Base-by-base conservation (phyloP, 768 basidiomycete species). In the Suillus hirtellus region DNA sequence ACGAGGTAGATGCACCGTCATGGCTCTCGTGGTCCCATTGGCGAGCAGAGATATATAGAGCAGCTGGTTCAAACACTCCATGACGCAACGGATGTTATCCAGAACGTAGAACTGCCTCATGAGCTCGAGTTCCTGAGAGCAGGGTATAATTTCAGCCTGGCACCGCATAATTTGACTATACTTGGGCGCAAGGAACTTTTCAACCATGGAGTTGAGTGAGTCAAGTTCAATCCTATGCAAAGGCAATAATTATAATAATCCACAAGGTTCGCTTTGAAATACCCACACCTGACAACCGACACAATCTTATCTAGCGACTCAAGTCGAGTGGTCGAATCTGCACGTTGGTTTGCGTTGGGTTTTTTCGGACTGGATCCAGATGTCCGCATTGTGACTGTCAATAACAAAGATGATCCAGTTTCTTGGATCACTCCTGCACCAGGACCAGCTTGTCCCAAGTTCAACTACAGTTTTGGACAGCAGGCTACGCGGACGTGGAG, bases 351-450 rank as follows among this genome's bases (percentile, higher is more conserved):
- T 67, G 70, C 70, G 37, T 63, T 69, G 63, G 77, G 77, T 31
- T 74, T 75, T 69, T 76, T 74, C 62, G 77, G 77, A 3, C 69
- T 74, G 10, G 53, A 64, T 27, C 19, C 63, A 61, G 54, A 66
- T 35, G 61, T 70, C 19, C 58, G 59, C 47, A 71, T 74, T 60
- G 50, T 67, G 19, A 67, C 68, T 31, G 72, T 78, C 64, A 60
- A 66, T 3, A 77, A 77, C 69, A 71, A 74, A 66, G 46, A 63
- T 56, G 64, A 65, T 49, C 74, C 75, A 17, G 63, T 70, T 31
- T 76, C 75, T 40, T 76, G 76, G 75, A 76, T 77, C 63, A 76
- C 75, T 47, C 76, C 75, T 38, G 75, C 72, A 64, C 63, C 76
- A 66, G 75, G 75, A 64, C 63, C 75, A 65, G 75, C 77, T 42